Base-by-base conservation (phyloP, 495 filamentous ascomycete species). In the Aspergillus egyptiacus region DNA sequence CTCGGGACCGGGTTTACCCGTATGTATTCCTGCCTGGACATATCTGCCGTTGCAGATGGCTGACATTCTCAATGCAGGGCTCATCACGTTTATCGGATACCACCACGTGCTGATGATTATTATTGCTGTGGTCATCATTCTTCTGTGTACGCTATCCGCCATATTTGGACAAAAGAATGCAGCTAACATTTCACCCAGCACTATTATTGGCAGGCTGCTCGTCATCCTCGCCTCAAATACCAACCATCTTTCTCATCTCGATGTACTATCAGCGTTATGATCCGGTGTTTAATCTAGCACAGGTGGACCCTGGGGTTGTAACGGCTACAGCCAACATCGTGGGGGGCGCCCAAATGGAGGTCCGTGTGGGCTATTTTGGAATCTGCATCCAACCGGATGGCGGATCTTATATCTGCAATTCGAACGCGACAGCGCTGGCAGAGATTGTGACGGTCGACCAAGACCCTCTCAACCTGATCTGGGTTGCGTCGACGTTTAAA, bases 21-120 rank as follows among this genome's bases (percentile, higher is more conserved):
- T 72, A 69, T 31, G 69, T 66, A 27, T 25, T 24, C 14, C 13
- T 13, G 8, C 20, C 35, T 25, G 5, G n/a, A 2, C 25, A 27
- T 14, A 10, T 44, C 11, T 13, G 18, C 36, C 40, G n/a, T n/a
- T 14, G 8, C 10, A 34, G 31, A 14, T 13, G 31, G 24, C 51
- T 46, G 37, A 64, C 58, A 48, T 27, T 28, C 30, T 24, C 10
- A 23, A 28, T 28, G 1, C 57, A 95, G 89, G 89, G 59, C 81
- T 91, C 60, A 77, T 96, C 71, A 91, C 93, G 50, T 89, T 95
- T 71, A 82, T 99, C 51, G 93, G 94, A 53, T 99, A 97, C 69
- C 93, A 99, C 70, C 93, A 99, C 80, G 86, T 96, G 37, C 77
- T 99, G 56, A 97, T 99, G 93, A 86, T 97, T 56, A 70, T 99